phyloP scores from a whole-genome alignment of 2,329 filamentous ascomycete genomes.

The Colletotrichum endophyticum region DNA sequence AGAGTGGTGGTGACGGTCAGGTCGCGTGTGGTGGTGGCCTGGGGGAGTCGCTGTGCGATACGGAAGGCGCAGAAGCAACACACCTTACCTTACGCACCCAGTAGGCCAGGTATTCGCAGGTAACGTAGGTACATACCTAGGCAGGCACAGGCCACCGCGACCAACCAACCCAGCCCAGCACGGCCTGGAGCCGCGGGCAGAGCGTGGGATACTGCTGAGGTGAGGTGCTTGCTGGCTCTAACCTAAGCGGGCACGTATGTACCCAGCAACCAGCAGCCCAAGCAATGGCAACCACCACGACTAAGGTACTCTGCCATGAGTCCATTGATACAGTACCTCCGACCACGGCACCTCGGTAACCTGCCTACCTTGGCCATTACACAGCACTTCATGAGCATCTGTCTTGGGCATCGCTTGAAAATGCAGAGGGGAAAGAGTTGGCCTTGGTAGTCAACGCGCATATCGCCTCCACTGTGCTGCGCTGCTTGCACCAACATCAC shows the following conservation, averaged over 20 bases:
- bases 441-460: background rate
- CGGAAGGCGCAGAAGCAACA: constrained; percentile 6
- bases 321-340: background rate
- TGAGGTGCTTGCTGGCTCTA: background rate
- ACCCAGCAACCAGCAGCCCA: background rate
- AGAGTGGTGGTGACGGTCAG: constrained; percentile 14
- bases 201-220: background rate
- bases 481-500: background rate
- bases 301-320: background rate
- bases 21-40: constrained; percentile 16
- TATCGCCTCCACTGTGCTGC: background rate
- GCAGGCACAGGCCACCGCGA: constrained; percentile 9
- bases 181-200: background rate
- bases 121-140: background rate
- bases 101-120: background rate
- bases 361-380: background rate
- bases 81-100: background rate
- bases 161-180: background rate
- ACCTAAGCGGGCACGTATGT: background rate
- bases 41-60: constrained; percentile 5
- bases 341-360: background rate
- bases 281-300: background rate
- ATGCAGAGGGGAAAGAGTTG: background rate
- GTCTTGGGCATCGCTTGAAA: background rate
- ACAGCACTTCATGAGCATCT: background rate